Conservation (phyloP, 2,329 filamentous ascomycete species). For the Alternaria postmessia region DNA sequence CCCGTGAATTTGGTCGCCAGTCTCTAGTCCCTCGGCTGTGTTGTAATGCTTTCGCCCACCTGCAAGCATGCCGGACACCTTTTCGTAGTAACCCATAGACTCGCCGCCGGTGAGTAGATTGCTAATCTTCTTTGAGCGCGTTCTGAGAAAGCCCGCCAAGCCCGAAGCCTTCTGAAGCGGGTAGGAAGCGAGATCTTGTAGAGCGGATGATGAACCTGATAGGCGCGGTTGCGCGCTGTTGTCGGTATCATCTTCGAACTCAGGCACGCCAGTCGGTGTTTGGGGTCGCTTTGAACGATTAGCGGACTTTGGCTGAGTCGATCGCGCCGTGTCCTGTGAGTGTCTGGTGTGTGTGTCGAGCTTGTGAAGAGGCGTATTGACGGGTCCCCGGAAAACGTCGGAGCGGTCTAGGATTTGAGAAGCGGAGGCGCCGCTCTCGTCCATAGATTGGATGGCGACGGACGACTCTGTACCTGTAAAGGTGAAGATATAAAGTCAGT, state of each 20-base stretch:
- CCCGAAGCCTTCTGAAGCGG: constrained; percentile 84
- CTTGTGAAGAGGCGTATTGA: constrained; percentile 44
- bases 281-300: constrained; percentile 22
- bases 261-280: constrained; percentile 18
- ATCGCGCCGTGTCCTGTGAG: constrained; percentile 52
- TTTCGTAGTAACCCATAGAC: constrained; percentile 95
- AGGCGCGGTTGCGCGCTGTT: constrained; percentile 34
- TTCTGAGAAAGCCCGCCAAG: constrained; percentile 83
- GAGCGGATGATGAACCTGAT: constrained; percentile 58
- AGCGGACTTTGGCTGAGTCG: constrained; percentile 24
- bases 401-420: constrained; percentile 90
- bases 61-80: constrained; percentile 96
- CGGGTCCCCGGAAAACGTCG: constrained; percentile 85
- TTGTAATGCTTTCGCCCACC: constrained; percentile 90
- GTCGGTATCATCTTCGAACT: constrained; percentile 42
- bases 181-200: constrained; percentile 73
- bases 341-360: constrained; percentile 35
- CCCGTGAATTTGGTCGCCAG: constrained; percentile 69
- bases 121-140: constrained; percentile 81
- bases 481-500: no score
- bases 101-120: constrained; percentile 83
- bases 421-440: constrained; percentile 79
- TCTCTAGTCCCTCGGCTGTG: constrained; percentile 69
- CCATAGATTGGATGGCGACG: constrained; percentile 66
- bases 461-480: constrained; percentile 70